Base-by-base conservation (phyloP, 1,139 yeast genomes). In the Taphrina populina region DNA sequence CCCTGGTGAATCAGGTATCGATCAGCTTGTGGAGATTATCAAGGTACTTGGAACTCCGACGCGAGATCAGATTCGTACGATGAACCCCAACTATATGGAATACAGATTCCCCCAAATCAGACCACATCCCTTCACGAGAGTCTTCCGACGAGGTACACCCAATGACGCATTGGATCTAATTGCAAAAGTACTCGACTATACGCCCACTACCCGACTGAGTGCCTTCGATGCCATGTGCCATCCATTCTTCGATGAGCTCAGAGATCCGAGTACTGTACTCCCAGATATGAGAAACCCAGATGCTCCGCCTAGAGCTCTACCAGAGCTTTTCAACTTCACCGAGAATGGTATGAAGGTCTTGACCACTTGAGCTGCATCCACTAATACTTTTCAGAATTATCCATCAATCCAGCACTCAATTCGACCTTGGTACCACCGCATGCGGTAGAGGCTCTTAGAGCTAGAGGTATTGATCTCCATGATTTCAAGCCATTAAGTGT, bases 31-130 rank as follows among this genome's bases (percentile, higher is more conserved):
- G 23, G 98, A 92, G 70, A 92, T 92, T 65, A 92, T 92, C 69
- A 92, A 92, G 70, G 88, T 92, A 27, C 76, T 92, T 67, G 98
- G 98, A 10, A 92, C 98, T 1, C 98, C 98, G 13, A 77, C 95
- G 20, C 81, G 86, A 61, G 96, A 88, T 52, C 96, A 92, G 71
- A 92, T 92, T 64, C 79, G 83, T 67, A 81, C 90, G 61, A 92
- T 92, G 98, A 92, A 92, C 71, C 95, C 96, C 59, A 90, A 88
- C 71, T 94, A 92, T 73, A 86, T 88, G 84, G 98, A 92, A 69
- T 96, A 92, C 72, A 86, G 88, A 67, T 92, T 92, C 75, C 98
- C 98, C 1, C 92, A 88, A 65, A 92, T 92, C 67, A 84, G 86
- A 69, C 95, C 97, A 58, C 95, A 92, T 58, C 96, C 97, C 30